Evolutionary conservation across 257 asterid species (phyloP).

Genomic region (Datura wrightii): DNA sequence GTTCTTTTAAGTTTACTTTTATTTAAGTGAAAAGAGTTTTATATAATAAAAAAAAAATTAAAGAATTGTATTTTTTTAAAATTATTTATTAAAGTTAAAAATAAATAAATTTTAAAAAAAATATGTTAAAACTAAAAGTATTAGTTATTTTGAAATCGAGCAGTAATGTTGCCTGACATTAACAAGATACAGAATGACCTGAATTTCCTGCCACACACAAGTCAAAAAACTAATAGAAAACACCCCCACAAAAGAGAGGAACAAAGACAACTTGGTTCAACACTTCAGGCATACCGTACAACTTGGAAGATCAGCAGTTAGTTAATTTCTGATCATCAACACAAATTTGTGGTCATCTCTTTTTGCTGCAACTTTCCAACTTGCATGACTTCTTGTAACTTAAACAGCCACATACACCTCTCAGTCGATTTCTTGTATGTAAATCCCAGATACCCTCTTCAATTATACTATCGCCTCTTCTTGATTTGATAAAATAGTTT

Average conservation of each 20-base stretch:
- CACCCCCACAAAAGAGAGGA: not conserved
- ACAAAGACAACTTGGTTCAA: not conserved
- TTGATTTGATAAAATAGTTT: not conserved
- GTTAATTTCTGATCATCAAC: slow-evolving; percentile 18
- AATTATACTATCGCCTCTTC: not conserved
- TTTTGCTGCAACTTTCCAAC: not conserved
- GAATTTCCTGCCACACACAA: not conserved
- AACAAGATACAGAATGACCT: not conserved
- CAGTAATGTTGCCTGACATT: too few species aligned
- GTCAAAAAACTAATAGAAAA: not conserved
- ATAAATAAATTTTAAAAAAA: too few species aligned
- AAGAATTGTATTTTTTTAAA: too few species aligned
- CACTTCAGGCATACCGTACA: slow-evolving; percentile 12
- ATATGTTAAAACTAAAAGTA: too few species aligned
- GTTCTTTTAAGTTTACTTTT: too few species aligned
- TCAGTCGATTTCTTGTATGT: not conserved
- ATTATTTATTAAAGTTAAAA: too few species aligned
- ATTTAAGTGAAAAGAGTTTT: too few species aligned
- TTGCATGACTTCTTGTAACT: slow-evolving; percentile 1
- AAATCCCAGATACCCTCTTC: not conserved
- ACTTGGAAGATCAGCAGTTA: not conserved
- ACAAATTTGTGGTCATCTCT: slow-evolving; percentile 21
- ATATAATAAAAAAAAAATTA: too few species aligned
- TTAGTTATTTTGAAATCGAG: too few species aligned
- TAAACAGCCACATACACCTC: not conserved